phyloP scores from a whole-genome alignment of 2,329 filamentous ascomycete species.

The Fusarium sp. region DNA sequence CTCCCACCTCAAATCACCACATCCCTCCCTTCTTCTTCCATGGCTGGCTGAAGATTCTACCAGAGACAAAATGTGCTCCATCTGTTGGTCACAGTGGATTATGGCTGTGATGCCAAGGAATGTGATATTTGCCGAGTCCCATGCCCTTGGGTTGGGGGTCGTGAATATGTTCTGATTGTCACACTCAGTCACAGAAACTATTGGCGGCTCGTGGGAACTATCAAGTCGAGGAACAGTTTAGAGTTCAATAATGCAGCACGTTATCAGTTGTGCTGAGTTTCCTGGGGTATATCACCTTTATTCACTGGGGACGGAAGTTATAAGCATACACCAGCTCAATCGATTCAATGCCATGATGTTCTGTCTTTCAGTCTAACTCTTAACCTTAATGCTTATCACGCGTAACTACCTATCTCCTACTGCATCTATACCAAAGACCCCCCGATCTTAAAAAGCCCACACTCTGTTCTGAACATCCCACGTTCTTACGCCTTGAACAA shows the following conservation, averaged over 20 bases:
- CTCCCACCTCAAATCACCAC: constrained; percentile 26
- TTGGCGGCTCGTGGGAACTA: not conserved
- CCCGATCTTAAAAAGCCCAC: constrained; percentile 23
- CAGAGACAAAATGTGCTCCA: not conserved
- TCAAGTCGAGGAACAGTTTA: constrained; percentile 13
- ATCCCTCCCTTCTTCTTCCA: not conserved
- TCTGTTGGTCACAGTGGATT: constrained; percentile 17
- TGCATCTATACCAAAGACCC: too few species aligned
- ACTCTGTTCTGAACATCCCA: constrained; percentile 13
- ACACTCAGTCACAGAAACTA: too few species aligned
- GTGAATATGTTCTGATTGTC: not conserved
- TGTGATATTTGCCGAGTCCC: constrained; percentile 39
- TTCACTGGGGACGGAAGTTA: not conserved
- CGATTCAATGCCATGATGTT: not conserved
- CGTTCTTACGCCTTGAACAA: constrained; percentile 14
- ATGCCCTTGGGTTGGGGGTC: constrained; percentile 26
- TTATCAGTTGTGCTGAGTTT: constrained; percentile 4
- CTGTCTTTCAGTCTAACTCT: not conserved
- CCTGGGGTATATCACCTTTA: not conserved
- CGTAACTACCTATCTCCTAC: not conserved
- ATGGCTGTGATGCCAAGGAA: constrained; percentile 30
- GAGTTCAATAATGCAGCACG: constrained; percentile 12
- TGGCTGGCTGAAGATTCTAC: not conserved
- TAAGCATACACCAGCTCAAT: not conserved
- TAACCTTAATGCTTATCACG: constrained; percentile 1